These are phyloP conservation scores for Aspergillus sergii DNA, from an alignment of 2,329 filamentous ascomycete species.

Conservation along the genomic window DNA sequence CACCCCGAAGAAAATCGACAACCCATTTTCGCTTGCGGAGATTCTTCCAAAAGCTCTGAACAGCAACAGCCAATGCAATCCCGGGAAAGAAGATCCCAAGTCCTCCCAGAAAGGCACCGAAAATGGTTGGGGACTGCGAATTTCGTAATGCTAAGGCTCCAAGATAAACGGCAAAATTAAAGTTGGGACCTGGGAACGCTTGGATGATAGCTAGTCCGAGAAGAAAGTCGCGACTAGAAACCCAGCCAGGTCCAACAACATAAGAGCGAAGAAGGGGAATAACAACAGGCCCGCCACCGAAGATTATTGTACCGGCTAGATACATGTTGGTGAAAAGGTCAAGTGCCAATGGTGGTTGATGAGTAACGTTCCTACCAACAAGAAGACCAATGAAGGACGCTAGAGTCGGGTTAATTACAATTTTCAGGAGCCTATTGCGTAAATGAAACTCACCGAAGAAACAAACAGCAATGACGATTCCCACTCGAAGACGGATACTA, in stretches of 20 bases:
- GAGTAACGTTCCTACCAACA: too few species aligned
- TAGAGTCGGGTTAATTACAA: too few species aligned
- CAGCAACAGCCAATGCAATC: slow-evolving; percentile 34
- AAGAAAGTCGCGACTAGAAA: slow-evolving; percentile 69
- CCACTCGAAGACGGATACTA: slow-evolving; percentile 55
- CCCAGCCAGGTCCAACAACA: slow-evolving; percentile 70
- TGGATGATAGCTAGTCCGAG: slow-evolving; percentile 73
- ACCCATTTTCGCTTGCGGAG: slow-evolving; percentile 52
- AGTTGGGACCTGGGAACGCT: slow-evolving; percentile 64
- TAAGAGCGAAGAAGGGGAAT: slow-evolving; percentile 63
- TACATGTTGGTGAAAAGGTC: slow-evolving; percentile 73
- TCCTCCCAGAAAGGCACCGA: slow-evolving; percentile 56
- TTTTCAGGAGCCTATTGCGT: too few species aligned
- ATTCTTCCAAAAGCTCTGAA: slow-evolving; percentile 57
- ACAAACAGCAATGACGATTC: slow-evolving; percentile 5
- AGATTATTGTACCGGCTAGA: slow-evolving; percentile 70
- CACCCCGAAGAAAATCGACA: slow-evolving; percentile 54
- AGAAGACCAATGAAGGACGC: too few species aligned
- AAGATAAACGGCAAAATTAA: slow-evolving; percentile 59
- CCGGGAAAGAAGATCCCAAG: slow-evolving; percentile 47
- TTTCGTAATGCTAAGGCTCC: slow-evolving; percentile 52
- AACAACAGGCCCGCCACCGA: slow-evolving; percentile 66
- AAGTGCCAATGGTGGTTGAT: too few species aligned
- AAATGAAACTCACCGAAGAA: slow-evolving; percentile 41
- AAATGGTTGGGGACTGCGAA: slow-evolving; percentile 32